Percentiles rank a stretch among this genome's conserved stretches.
Evolutionary conservation across 164 flowering plant genomes (phyloP).

Genomic region (Nymphaea thermarum): DNA sequence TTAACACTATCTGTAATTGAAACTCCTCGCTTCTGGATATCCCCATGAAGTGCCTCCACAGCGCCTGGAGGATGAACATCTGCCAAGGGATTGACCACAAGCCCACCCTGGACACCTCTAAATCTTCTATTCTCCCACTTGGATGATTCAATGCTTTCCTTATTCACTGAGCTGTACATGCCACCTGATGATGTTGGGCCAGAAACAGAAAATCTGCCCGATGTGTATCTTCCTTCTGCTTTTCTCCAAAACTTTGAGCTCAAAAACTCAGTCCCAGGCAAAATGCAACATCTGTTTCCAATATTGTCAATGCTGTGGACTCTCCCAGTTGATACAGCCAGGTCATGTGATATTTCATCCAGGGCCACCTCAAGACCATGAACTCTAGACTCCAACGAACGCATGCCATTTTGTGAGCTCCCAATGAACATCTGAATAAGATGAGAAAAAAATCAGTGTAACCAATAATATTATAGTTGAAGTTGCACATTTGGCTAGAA

Average conservation of each 20-base stretch:
- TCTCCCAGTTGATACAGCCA: slow-evolving; percentile 63
- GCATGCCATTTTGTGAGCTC: slow-evolving; percentile 77
- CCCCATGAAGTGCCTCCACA: slow-evolving; percentile 7
- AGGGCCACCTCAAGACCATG: slow-evolving; percentile 75
- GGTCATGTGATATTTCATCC: slow-evolving; percentile 74
- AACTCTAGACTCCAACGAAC: slow-evolving; percentile 79
- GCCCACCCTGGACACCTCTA: slow-evolving; percentile 28
- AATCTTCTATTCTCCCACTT: slow-evolving; percentile 32
- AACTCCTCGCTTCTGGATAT: neutral
- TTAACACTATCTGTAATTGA: neutral
- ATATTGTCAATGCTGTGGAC: slow-evolving; percentile 7
- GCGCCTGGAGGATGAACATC: slow-evolving; percentile 27
- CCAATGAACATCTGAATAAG: slow-evolving; percentile 60
- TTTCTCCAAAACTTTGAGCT: slow-evolving; percentile 83
- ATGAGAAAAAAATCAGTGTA: neutral
- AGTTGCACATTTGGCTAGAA: neutral
- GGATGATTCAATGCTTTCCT: slow-evolving; percentile 19
- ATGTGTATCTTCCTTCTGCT: slow-evolving; percentile 33
- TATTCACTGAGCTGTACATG: slow-evolving; percentile 18
- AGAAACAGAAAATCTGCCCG: slow-evolving; percentile 31
- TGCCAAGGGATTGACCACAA: slow-evolving; percentile 79
- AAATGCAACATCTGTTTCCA: slow-evolving; percentile 47
- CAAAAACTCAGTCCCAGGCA: slow-evolving; percentile 76
- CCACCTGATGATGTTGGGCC: slow-evolving; percentile 21
- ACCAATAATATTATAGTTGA: neutral